phyloP scores from a whole-genome alignment of 129 eudicot genomes.

The Erigeron canadensis region DNA sequence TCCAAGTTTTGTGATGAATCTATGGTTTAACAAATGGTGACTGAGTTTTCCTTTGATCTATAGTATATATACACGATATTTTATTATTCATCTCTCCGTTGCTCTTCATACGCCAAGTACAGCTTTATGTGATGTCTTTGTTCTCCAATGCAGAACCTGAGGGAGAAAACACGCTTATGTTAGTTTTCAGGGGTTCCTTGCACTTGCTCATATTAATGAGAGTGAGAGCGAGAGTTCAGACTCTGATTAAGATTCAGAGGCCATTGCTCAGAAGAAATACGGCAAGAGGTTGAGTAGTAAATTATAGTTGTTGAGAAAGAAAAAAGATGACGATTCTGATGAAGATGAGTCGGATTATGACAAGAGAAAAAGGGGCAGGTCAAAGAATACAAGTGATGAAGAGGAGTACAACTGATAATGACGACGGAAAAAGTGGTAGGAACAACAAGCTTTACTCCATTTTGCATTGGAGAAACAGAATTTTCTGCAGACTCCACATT shows the following conservation, averaged over 20 bases:
- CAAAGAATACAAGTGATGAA: conserved; percentile 61
- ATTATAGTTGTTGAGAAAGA: conserved; percentile 36
- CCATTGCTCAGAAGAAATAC: conserved; percentile 53
- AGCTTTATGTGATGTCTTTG: too few species aligned
- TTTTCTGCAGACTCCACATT: conserved; percentile 33
- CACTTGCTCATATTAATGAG: conserved; percentile 78
- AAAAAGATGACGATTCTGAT: conserved; percentile 36
- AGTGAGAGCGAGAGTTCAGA: conserved; percentile 85
- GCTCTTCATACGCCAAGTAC: too few species aligned
- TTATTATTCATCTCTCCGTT: too few species aligned
- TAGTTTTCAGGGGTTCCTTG: conserved; percentile 85
- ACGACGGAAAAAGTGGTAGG: conserved; percentile 50
- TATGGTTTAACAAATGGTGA: too few species aligned
- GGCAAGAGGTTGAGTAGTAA: conserved; percentile 49
- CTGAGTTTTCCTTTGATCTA: too few species aligned
- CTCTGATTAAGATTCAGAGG: conserved; percentile 83
- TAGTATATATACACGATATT: too few species aligned
- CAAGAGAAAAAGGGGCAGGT: conserved; percentile 52
- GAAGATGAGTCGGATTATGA: conserved; percentile 52
- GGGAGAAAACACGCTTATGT: conserved; percentile 77
- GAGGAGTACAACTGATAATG: conserved; percentile 32
- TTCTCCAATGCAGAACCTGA: conserved; percentile 55
- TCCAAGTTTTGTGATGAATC: too few species aligned
- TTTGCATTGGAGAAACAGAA: conserved; percentile 23
- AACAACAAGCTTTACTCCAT: conserved; percentile 47